A percentile compares a stretch with the other conserved stretches of the same genome.
Conservation (phyloP, 2,329 filamentous ascomycete genomes). For the Fusarium acutatum region DNA sequence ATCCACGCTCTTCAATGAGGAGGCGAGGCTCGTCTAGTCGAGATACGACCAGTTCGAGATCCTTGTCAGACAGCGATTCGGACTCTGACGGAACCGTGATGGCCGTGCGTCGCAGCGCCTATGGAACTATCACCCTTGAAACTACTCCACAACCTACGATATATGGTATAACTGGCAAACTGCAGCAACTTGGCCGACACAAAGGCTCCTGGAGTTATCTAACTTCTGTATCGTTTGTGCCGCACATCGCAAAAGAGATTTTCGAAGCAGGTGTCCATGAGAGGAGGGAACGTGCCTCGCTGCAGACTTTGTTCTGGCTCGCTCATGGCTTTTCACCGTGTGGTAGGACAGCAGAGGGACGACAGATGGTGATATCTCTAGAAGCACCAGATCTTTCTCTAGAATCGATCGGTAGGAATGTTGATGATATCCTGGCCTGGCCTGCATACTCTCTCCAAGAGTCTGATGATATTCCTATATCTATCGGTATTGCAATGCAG, state of each 20-base stretch:
- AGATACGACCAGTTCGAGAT: accelerated
- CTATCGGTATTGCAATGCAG: neutral
- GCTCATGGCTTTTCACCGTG: neutral
- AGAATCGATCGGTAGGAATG: accelerated
- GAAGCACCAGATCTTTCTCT: neutral
- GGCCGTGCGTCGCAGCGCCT: neutral
- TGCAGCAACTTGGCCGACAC: neutral
- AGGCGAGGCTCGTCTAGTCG: accelerated
- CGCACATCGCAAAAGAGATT: neutral
- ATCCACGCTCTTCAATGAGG: neutral
- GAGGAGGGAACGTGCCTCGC: neutral
- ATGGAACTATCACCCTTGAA: accelerated
- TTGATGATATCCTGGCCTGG: accelerated
- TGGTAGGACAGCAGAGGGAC: neutral
- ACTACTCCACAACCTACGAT: neutral
- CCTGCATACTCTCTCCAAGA: neutral
- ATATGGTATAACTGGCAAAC: accelerated
- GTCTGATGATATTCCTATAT: accelerated
- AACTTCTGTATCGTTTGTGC: neutral
- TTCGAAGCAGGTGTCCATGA: neutral
- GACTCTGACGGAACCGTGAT: neutral
- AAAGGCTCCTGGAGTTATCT: neutral
- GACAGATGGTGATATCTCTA: neutral
- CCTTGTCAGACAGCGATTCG: neutral
- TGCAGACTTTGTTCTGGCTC: neutral